A percentile compares a stretch with the other conserved stretches of the same genome.
These are phyloP conservation scores for Solidago caesia DNA, from an alignment of 129 eudicot genomes.

Conservation along the genomic window DNA sequence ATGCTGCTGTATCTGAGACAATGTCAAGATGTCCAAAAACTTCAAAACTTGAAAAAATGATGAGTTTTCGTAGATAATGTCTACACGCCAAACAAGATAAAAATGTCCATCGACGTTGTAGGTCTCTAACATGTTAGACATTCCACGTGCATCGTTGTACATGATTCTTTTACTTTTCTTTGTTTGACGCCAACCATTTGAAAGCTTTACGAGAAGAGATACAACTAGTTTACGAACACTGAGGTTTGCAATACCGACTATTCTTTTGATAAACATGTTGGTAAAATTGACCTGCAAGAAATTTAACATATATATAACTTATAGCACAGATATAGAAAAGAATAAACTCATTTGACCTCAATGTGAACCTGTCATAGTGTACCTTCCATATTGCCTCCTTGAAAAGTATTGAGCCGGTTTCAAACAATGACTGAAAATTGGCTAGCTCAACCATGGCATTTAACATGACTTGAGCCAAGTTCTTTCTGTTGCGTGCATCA, in stretches of 20 bases:
- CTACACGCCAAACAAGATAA: slow-evolving; percentile 39
- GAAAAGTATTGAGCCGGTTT: slow-evolving; percentile 31
- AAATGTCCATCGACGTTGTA: slow-evolving; percentile 29
- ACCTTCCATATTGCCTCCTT: slow-evolving; percentile 58
- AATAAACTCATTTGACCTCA: not conserved
- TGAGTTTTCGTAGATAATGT: slow-evolving; percentile 31
- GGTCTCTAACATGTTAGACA: slow-evolving; percentile 31
- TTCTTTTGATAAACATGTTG: slow-evolving; percentile 28
- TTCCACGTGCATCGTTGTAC: not conserved
- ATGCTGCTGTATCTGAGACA: slow-evolving; percentile 20
- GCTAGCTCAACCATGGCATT: slow-evolving; percentile 37
- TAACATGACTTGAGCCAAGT: slow-evolving; percentile 42
- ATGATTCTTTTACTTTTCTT: slow-evolving; percentile 6
- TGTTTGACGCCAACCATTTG: slow-evolving; percentile 41
- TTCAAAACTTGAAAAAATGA: slow-evolving; percentile 36
- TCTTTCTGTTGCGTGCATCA: slow-evolving; percentile 48
- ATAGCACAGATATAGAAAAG: too few species aligned
- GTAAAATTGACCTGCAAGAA: slow-evolving; percentile 41
- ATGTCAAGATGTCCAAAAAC: slow-evolving; percentile 35
- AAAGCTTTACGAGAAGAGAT: slow-evolving; percentile 38
- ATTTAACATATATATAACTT: not conserved
- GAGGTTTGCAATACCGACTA: not conserved
- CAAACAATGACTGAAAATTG: slow-evolving; percentile 21
- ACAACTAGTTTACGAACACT: slow-evolving; percentile 30
- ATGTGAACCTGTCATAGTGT: not conserved